A percentile compares a stretch with the other conserved stretches of the same genome.
Evolutionary conservation across 345 rosid species (phyloP).

Genomic region (Lumnitzera littorea): DNA sequence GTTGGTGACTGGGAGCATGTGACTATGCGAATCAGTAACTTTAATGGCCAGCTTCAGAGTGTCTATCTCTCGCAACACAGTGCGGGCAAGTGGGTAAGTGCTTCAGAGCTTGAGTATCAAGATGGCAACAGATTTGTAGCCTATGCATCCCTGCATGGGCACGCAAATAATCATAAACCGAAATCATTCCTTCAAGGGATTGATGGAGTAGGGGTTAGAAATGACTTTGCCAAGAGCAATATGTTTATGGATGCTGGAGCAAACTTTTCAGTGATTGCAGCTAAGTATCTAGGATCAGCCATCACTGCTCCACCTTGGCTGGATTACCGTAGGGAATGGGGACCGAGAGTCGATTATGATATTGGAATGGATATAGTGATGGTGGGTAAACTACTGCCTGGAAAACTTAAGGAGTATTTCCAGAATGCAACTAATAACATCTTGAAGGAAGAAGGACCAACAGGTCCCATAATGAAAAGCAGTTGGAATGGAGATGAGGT

Average conservation of each 20-base stretch:
- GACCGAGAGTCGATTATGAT: slow-evolving; percentile 13
- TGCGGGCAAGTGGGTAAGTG: slow-evolving; percentile 10
- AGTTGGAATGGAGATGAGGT: slow-evolving; percentile 19
- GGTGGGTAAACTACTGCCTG: slow-evolving; percentile 5
- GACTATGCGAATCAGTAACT: slow-evolving; percentile 17
- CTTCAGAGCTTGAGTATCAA: slow-evolving; percentile 16
- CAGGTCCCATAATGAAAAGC: slow-evolving; percentile 13
- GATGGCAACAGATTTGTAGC: slow-evolving; percentile 11
- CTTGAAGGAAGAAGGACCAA: slow-evolving; percentile 18
- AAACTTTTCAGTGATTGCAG: slow-evolving; percentile 10
- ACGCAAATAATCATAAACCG: slow-evolving; percentile 1
- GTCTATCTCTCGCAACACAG: slow-evolving; percentile 11
- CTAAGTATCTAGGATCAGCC: slow-evolving; percentile 11
- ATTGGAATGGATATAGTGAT: slow-evolving; percentile 10
- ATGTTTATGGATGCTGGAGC: slow-evolving; percentile 8
- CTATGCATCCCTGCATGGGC: slow-evolving; percentile 19
- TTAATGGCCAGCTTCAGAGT: slow-evolving; percentile 12
- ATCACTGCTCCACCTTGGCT: slow-evolving; percentile 12
- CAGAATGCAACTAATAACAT: slow-evolving; percentile 1
- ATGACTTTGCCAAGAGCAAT: slow-evolving; percentile 10
- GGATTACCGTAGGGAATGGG: slow-evolving; percentile 18
- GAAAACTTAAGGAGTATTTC: slow-evolving; percentile 8
- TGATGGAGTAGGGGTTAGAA: slow-evolving; percentile 14
- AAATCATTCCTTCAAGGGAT: slow-evolving; percentile 13
- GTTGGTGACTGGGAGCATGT: slow-evolving; percentile 25